These are phyloP conservation scores for Alternaria brassicicola DNA, from an alignment of 2,329 filamentous ascomycete species.

Conservation along the genomic window DNA sequence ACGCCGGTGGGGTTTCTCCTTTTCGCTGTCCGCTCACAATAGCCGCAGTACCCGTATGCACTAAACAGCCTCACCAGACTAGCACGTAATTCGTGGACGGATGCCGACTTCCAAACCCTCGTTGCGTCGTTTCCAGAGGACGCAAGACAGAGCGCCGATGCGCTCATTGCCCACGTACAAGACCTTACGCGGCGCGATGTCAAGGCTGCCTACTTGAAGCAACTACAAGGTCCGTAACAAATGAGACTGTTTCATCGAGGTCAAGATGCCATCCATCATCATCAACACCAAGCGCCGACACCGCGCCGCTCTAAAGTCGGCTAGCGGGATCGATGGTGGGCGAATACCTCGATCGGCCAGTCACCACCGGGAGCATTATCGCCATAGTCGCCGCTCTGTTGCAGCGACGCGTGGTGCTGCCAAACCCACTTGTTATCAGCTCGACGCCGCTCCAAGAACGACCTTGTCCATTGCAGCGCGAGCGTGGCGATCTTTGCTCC, in stretches of 20 bases:
- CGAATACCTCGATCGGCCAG: conserved; percentile 30
- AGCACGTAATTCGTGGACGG: conserved; percentile 71
- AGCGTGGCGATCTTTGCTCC: conserved; percentile 17
- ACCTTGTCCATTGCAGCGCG: conserved; percentile 4
- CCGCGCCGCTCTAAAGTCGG: conserved; percentile 27
- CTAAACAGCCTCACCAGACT: conserved; percentile 68
- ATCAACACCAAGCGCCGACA: conserved; percentile 24
- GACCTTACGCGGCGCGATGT: conserved; percentile 74
- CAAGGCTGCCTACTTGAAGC: conserved; percentile 78
- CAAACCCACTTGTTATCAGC: conserved; percentile 16
- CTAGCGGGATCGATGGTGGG: conserved; percentile 24
- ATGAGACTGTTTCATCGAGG: conserved; percentile 19
- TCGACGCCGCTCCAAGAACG: conserved; percentile 11
- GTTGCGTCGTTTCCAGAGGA: conserved; percentile 73
- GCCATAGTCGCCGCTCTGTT: conserved; percentile 35
- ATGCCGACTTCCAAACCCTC: conserved; percentile 68
- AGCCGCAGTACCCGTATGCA: conserved; percentile 75
- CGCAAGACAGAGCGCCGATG: conserved; percentile 62
- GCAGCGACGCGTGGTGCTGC: conserved; percentile 19
- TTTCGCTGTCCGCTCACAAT: conserved; percentile 38
- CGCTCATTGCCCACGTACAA: conserved; percentile 69
- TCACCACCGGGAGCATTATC: conserved; percentile 24
- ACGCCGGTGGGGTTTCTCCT: conserved; percentile 21
- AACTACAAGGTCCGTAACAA: conserved; percentile 62
- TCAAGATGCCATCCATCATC: conserved; percentile 6